These are phyloP conservation scores for Craspedostauros australis DNA, from an alignment of 108 stramenopile genomes.

Conservation along the genomic window DNA sequence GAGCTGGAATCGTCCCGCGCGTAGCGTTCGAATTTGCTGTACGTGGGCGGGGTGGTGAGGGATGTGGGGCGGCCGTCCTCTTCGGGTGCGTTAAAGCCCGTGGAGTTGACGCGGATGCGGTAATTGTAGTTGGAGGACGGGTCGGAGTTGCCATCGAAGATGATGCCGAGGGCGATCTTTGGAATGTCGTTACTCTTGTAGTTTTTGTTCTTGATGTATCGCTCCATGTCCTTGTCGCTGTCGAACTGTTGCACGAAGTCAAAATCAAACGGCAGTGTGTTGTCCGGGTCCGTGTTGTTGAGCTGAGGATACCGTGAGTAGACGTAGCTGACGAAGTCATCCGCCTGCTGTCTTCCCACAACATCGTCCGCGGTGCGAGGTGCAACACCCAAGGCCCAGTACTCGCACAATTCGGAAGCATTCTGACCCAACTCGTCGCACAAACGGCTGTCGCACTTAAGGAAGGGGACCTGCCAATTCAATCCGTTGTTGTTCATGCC, in stretches of 20 bases:
- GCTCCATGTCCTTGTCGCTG: conserved; percentile 38
- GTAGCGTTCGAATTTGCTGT: conserved; percentile 38
- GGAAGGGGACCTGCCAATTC: conserved; percentile 71
- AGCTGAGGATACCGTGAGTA: conserved; percentile 44
- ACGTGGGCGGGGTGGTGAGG: conserved; percentile 49
- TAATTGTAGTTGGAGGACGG: conserved; percentile 43
- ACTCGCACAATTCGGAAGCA: conserved; percentile 57
- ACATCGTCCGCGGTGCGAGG: conserved; percentile 25
- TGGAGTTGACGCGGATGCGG: conserved; percentile 61
- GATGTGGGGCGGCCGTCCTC: conserved; percentile 43
- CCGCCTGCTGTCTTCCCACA: conserved; percentile 31
- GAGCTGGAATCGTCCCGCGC: conserved; percentile 33
- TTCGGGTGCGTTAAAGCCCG: conserved; percentile 60
- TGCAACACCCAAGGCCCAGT: conserved; percentile 48
- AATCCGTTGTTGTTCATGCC: conserved; percentile 27
- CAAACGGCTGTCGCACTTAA: conserved; percentile 57
- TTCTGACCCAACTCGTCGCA: conserved; percentile 55
- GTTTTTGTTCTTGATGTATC: conserved; percentile 35
- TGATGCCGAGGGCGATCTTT: conserved; percentile 57
- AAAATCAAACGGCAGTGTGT: conserved; percentile 42
- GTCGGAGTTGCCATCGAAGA: conserved; percentile 41
- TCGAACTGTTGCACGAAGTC: conserved; percentile 57
- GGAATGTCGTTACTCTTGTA: conserved; percentile 51
- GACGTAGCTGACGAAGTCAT: conserved; percentile 44
- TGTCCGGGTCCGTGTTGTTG: conserved; percentile 3